Percentiles rank a stretch among this genome's conserved stretches.
These are phyloP conservation scores for Solanum pimpinellifolium DNA, from an alignment of 257 asterid species.

Conservation along the genomic window DNA sequence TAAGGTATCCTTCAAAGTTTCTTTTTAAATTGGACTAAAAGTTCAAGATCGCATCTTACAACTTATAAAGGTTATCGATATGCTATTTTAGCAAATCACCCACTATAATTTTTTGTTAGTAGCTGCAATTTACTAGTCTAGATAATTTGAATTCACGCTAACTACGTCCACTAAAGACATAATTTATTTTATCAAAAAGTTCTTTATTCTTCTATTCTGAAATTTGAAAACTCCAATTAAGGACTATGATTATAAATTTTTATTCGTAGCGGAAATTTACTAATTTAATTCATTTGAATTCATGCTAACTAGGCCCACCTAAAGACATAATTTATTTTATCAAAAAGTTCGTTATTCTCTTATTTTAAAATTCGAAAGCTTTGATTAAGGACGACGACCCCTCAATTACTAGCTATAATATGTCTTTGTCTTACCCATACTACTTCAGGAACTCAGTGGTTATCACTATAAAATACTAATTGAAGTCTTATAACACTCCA, in stretches of 20 bases:
- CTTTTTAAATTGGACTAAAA: not conserved
- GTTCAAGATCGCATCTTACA: not conserved
- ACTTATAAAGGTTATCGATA: too few species aligned
- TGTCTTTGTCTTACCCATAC: constrained; percentile 1
- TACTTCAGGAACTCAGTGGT: constrained; percentile 3
- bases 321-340: too few species aligned
- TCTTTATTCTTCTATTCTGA: not conserved
- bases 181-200: not conserved
- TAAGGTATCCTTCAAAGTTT: not conserved
- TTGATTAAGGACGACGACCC: not conserved
- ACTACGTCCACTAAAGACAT: not conserved
- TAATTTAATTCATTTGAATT: not conserved
- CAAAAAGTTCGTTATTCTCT: not conserved
- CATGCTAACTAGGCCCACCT: not conserved
- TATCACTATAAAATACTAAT: constrained; percentile 53
- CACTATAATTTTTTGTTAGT: not conserved
- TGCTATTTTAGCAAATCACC: not conserved
- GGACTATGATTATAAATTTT: not conserved
- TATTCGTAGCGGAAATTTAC: not conserved
- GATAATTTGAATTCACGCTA: not conserved
- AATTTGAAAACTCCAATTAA: not conserved
- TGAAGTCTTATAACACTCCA: constrained; percentile 26
- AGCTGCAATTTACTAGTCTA: not conserved
- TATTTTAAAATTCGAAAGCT: not conserved
- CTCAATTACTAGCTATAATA: not conserved